Evolutionary conservation across 768 basidiomycete species (phyloP), one percentile per base, ranked within the genome.

Genomic region (Hortiboletus campestris): DNA sequence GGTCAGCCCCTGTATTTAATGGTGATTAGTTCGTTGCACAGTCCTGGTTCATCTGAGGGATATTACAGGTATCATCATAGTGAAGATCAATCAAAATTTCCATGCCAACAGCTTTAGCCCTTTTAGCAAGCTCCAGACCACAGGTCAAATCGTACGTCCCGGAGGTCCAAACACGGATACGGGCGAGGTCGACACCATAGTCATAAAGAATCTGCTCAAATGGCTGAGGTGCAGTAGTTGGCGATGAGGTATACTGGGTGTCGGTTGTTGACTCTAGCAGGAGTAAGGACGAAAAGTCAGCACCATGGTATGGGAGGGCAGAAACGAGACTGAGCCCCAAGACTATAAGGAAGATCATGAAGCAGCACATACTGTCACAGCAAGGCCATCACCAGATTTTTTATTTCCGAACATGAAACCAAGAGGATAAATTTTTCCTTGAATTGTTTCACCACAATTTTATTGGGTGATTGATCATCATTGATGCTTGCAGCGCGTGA

Each of bases 211-310:
- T 20, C 6, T 48, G 31, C 12, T 64, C 58, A 6, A 64, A 46
- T 0, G 42, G 62, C 17, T 51, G 49, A 19, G 48, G n/a, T 10
- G 48, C 2, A 38, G 58, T 11, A 6, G 9, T n/a, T 1, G 44
- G 25, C 2, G 48, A 50, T 38, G 29, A 6, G 6, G 32, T 13
- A 20, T 53, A 53, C 44, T 22, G 36, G 31, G 48, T 7, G 22
- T 53, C 12, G 13, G 41, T 14, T 6, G 53, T 49, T 12, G 53
- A 52, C 53, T 63, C 61, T 11, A 60, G n/a, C 8, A 56, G 46
- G 45, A 56, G 58, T 43, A 64, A 46, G 13, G 53, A 56, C 3
- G 62, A 63, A 51, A 64, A 60, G 32, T 63, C 61, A 38, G 53
- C 61, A 4, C 57, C 61, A 38, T 7, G 36, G 14, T 59, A 55